Base-by-base conservation (phyloP, 1,284 basidiomycete genomes). In the Tranzscheliella williamsii region DNA sequence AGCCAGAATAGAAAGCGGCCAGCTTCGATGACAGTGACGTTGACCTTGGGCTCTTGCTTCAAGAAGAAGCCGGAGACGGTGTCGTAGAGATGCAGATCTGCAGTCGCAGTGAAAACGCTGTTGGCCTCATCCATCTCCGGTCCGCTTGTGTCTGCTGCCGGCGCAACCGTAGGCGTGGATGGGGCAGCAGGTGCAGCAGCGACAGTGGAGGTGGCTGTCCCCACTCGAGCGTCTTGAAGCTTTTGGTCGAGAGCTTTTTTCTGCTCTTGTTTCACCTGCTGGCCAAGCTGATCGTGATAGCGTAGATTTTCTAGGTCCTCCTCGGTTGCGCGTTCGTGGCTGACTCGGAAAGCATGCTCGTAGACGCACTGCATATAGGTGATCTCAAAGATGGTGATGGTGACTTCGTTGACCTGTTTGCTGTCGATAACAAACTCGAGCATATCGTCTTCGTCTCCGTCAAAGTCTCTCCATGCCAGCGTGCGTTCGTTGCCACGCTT, bases 351-450 rank as follows among this genome's bases (percentile, higher is more conserved):
- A 35, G 70, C 72, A 26, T 73, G 62, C 78, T 96, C 93, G 78
- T 87, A 96, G 83, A 94, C 90, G 49, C 93, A 94, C 32, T 90
- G 87, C 66, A 95, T 87, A 82, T 92, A 88, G 78, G 91, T 92
- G 36, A 89, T 87, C 78, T 95, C 91, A 75, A 96, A 95, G 13
- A 87, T 86, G 39, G 85, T 85, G 5, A 90, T 91, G 1, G 90
- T 90, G 16, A 83, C 86, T 65, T 90, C 90, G 12, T 90, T 89
- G 15, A 87, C 89, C 39, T 77, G 33, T 69, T 78, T 44, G 12
- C 26, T 46, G 82, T 80, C 67, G 2, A 86, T 85, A 37, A 89
- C 85, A 70, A 89, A 91, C 77, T 92, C 88, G 69, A 86, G 89
- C 39, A 87, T 82, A 69, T 91, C 89, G 62, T 89, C 53, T 8